phyloP scores from a whole-genome alignment of 305 asterid species.

The Lippia alba region DNA sequence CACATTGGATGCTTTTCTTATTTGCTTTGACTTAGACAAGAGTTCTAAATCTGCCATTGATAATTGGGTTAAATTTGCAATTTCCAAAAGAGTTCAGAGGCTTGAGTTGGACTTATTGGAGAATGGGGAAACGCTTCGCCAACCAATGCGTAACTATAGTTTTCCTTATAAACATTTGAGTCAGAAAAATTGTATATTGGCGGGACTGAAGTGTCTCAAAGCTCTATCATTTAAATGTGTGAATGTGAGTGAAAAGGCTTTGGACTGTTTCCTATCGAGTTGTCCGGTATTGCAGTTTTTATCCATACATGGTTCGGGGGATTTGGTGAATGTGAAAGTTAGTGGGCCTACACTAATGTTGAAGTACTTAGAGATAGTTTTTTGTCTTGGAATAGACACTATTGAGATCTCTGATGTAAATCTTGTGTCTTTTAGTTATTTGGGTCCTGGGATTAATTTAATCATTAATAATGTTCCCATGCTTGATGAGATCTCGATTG shows the following conservation, averaged over 20 bases:
- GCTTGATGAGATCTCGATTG: slow-evolving; percentile 56
- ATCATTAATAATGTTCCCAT: slow-evolving; percentile 49
- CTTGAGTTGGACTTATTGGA: slow-evolving; percentile 58
- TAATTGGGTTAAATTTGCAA: slow-evolving; percentile 54
- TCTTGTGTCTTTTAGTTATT: slow-evolving; percentile 50
- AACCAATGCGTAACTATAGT: slow-evolving; percentile 46
- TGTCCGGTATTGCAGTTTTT: slow-evolving; percentile 46
- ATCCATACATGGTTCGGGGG: slow-evolving; percentile 51
- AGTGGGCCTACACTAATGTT: slow-evolving; percentile 45
- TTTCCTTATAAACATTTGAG: slow-evolving; percentile 41
- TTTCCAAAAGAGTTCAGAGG: slow-evolving; percentile 42
- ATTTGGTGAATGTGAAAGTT: slow-evolving; percentile 47
- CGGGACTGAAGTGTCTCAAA: slow-evolving; percentile 45
- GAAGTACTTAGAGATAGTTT: slow-evolving; percentile 54
- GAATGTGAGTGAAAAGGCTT: slow-evolving; percentile 51
- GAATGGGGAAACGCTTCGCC: slow-evolving; percentile 54
- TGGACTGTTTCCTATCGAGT: slow-evolving; percentile 37
- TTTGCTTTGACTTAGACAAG: slow-evolving; percentile 54
- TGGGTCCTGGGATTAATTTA: slow-evolving; percentile 50
- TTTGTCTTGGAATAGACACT: slow-evolving; percentile 44
- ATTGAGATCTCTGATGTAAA: slow-evolving; percentile 54
- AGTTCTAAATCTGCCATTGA: slow-evolving; percentile 46
- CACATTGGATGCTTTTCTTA: slow-evolving; percentile 39
- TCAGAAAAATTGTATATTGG: slow-evolving; percentile 14
- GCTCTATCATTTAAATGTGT: slow-evolving; percentile 45